Conservation (phyloP, 1,284 basidiomycete species). For the Sporisorium iseilematis-ciliati region DNA sequence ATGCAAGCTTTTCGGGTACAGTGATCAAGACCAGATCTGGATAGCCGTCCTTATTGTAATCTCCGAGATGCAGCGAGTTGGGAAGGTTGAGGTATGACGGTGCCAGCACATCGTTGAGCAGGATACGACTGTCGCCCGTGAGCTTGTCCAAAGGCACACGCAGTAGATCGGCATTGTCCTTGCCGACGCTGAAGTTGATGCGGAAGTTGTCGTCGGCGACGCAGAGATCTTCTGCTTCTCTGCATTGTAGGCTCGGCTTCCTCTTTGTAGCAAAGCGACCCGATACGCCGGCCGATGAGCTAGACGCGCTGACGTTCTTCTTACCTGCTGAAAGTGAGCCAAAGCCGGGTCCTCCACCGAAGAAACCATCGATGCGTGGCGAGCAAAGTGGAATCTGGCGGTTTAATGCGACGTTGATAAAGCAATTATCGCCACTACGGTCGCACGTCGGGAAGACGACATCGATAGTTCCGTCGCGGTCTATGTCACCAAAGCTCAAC, state of each 20-base stretch:
- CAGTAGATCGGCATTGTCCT: conserved; percentile 76
- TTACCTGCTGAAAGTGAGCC: conserved; percentile 21
- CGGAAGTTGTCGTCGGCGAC: conserved; percentile 82
- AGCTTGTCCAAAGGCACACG: conserved; percentile 78
- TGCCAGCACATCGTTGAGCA: conserved; percentile 76
- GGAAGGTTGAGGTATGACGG: conserved; percentile 74
- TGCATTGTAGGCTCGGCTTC: conserved; percentile 24
- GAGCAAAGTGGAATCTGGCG: conserved; percentile 85
- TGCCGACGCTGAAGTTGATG: conserved; percentile 77
- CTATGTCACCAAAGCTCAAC: conserved; percentile 91
- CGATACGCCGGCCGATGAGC: neutral
- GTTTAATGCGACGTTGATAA: conserved; percentile 93
- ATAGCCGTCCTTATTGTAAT: conserved; percentile 93
- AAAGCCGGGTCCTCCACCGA: conserved; percentile 47
- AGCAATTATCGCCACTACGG: conserved; percentile 75
- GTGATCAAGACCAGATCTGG: conserved; percentile 84
- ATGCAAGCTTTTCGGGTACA: conserved; percentile 68
- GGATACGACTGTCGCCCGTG: conserved; percentile 73
- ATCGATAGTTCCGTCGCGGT: conserved; percentile 96
- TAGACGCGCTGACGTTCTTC: conserved; percentile 4
- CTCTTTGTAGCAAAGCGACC: neutral
- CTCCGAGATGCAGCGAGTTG: conserved; percentile 84
- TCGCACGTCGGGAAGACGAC: conserved; percentile 89
- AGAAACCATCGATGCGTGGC: conserved; percentile 48
- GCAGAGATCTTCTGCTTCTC: conserved; percentile 84